Conservation (phyloP, 331 rosid genomes). For the Rosa hybrid region DNA sequence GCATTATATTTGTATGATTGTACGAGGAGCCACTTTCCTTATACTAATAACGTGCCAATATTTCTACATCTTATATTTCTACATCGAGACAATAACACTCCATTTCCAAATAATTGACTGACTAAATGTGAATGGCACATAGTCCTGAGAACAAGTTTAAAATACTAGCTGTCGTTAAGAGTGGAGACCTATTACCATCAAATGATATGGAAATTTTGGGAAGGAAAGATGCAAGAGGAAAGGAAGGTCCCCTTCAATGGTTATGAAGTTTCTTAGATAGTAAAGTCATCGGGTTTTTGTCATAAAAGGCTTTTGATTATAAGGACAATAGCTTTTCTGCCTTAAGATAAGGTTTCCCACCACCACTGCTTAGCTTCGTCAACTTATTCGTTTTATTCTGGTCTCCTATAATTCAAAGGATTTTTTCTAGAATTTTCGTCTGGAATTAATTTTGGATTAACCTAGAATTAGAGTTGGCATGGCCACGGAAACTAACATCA, state of each 20-base stretch:
- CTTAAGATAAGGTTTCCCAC: not conserved
- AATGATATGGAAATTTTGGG: not conserved
- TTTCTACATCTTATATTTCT: not conserved
- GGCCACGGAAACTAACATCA: no score
- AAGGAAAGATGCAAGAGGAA: conserved; percentile 14
- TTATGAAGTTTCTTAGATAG: not conserved
- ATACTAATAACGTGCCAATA: not conserved
- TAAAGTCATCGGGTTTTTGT: conserved; percentile 9
- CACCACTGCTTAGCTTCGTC: not conserved
- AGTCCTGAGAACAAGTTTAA: not conserved
- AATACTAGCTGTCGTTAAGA: not conserved
- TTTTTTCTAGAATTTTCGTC: not conserved
- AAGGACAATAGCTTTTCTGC: not conserved
- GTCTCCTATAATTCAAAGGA: not conserved
- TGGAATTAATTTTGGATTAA: no score
- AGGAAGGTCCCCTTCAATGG: conserved; percentile 51
- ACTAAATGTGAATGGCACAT: not conserved
- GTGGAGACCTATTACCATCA: not conserved
- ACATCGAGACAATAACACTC: not conserved
- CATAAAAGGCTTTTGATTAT: conserved; percentile 11
- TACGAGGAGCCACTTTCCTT: not conserved
- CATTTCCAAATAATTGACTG: not conserved
- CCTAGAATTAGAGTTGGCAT: no score
- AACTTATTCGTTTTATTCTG: not conserved
- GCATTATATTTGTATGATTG: not conserved